A percentile compares a stretch with the other conserved stretches of the same genome.
These are phyloP conservation scores for Apophysomyces trapeziformis DNA, from an alignment of 371 early-diverging fungal genomes.

Conservation along the genomic window DNA sequence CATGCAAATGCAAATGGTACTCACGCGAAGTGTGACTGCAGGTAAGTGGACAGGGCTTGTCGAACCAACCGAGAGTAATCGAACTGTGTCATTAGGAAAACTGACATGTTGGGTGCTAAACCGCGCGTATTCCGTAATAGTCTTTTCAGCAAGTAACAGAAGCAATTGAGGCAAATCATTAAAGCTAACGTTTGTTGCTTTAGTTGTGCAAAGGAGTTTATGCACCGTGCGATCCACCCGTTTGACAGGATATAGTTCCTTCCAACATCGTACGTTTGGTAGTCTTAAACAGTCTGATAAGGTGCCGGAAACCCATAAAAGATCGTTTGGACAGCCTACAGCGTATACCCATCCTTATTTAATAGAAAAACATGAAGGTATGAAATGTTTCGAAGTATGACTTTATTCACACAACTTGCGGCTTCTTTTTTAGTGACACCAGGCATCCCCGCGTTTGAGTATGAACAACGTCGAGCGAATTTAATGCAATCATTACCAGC, in stretches of 20 bases:
- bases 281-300: constrained; percentile 12
- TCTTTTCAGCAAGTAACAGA: not conserved
- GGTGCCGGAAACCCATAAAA: constrained; percentile 42
- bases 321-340: constrained; percentile 79
- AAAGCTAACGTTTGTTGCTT: not conserved
- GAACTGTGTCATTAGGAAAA: not conserved
- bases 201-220: not conserved
- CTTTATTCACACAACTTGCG: not conserved
- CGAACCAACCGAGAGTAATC: not conserved
- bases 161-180: not conserved
- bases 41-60: too few species aligned
- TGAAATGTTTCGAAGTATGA: not conserved
- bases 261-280: constrained; percentile 5
- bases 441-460: constrained; percentile 75
- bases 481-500: constrained; percentile 69
- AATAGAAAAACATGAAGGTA: constrained; percentile 74
- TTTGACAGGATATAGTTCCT: not conserved
- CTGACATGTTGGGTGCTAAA: not conserved
- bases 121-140: not conserved
- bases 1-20: too few species aligned
- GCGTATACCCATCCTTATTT: constrained; percentile 82
- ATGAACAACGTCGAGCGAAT: constrained; percentile 70
- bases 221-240: not conserved
- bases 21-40: too few species aligned
- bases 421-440: constrained; percentile 67